phyloP scores from a whole-genome alignment of 257 asterid genomes.

The Capsicum rhomboideum region DNA sequence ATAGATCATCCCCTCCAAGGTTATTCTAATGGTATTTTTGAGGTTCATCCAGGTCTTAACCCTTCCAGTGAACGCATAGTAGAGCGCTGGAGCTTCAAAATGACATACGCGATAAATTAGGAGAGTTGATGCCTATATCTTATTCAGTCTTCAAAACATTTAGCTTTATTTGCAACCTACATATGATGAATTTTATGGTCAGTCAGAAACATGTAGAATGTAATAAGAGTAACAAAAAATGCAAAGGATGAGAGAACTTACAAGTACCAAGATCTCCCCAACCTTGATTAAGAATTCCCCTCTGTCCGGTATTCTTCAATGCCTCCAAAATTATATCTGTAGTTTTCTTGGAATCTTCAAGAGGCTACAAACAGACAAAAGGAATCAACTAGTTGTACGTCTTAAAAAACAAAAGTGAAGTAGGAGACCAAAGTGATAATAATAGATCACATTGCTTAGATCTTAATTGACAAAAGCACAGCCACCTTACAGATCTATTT shows the following conservation, averaged over 20 bases:
- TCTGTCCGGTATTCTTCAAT: slow-evolving; percentile 68
- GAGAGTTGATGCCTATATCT: background rate
- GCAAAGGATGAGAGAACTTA: slow-evolving; percentile 32
- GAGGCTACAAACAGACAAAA: slow-evolving; percentile 48
- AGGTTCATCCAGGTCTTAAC: background rate
- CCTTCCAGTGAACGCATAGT: background rate
- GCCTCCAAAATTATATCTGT: slow-evolving; percentile 77
- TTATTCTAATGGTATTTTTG: background rate
- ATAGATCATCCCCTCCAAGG: background rate
- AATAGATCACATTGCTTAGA: background rate
- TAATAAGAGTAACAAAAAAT: background rate
- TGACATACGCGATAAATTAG: background rate
- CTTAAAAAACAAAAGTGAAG: background rate
- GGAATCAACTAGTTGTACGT: background rate
- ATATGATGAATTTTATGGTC: background rate
- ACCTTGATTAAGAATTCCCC: slow-evolving; percentile 97
- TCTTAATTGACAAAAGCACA: background rate
- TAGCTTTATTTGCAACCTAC: background rate
- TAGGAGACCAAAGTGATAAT: background rate
- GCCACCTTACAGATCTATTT: background rate
- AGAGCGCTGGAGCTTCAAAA: background rate
- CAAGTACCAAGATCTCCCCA: slow-evolving; percentile 98
- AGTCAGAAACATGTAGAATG: background rate
- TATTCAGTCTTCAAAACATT: background rate
- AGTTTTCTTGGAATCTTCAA: slow-evolving; percentile 75